A percentile compares a stretch with the other conserved stretches of the same genome.
phyloP scores from a whole-genome alignment of 2,329 filamentous ascomycete species.

The Colletotrichum cereale region DNA sequence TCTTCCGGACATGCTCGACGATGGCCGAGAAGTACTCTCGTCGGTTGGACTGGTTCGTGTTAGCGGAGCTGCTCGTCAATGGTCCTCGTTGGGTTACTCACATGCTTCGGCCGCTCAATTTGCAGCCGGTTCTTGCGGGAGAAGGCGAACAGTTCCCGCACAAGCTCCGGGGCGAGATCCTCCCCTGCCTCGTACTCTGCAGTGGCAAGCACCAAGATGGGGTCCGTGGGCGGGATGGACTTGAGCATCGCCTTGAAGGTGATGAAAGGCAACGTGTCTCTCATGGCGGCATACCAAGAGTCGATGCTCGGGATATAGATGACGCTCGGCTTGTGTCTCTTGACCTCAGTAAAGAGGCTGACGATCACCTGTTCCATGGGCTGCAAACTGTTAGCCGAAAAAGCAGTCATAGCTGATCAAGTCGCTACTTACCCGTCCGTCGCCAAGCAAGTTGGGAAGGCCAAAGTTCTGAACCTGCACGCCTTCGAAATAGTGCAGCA shows the following conservation, averaged over 20 bases:
- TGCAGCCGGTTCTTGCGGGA: conserved; percentile 82
- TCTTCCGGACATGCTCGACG: conserved; percentile 80
- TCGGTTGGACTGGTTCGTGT: conserved; percentile 67
- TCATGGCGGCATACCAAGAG: conserved; percentile 79
- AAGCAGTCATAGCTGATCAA: not conserved
- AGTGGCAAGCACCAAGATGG: conserved; percentile 88
- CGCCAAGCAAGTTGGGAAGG: conserved; percentile 85
- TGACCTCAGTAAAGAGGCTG: conserved; percentile 90
- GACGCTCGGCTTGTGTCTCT: conserved; percentile 93
- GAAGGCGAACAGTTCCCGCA: conserved; percentile 86
- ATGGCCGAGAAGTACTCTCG: conserved; percentile 83
- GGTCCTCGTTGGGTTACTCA: conserved; percentile 51
- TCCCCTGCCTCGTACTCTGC: conserved; percentile 72
- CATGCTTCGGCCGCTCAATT: conserved; percentile 75
- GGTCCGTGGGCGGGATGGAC: conserved; percentile 89
- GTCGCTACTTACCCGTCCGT: conserved; percentile 73
- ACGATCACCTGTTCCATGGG: conserved; percentile 90
- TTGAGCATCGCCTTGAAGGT: conserved; percentile 87
- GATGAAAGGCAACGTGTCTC: conserved; percentile 76
- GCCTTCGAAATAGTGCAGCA: conserved; percentile 92
- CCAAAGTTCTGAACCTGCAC: conserved; percentile 96
- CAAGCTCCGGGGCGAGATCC: conserved; percentile 71
- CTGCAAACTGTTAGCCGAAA: conserved; percentile 48
- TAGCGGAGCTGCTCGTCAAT: conserved; percentile 40
- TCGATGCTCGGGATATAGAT: conserved; percentile 95